Percentiles rank a stretch among this genome's conserved stretches.
Conservation (phyloP, 495 filamentous ascomycete species). For the Podospora conica region DNA sequence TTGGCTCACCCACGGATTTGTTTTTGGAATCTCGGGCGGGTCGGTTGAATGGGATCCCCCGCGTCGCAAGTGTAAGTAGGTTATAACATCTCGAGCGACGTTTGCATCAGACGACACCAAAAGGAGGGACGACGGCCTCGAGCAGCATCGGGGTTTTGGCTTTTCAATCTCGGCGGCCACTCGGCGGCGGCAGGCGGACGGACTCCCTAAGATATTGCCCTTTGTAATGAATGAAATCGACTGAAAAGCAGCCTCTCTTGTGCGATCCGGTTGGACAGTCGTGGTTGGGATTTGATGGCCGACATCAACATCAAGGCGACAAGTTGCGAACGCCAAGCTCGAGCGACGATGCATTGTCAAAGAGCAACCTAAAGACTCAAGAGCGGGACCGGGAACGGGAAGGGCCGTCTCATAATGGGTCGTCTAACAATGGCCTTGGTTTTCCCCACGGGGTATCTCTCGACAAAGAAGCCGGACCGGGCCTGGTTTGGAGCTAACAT, state of each 20-base stretch:
- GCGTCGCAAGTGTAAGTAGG: slow-evolving; percentile 13
- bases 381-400: neutral
- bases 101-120: slow-evolving; percentile 6
- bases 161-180: neutral
- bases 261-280: neutral
- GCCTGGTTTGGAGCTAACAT: neutral
- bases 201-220: slow-evolving; percentile 3
- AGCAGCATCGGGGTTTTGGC: neutral
- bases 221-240: slow-evolving; percentile 19
- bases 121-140: neutral
- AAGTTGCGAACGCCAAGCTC: neutral
- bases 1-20: neutral
- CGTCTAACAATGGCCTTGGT: neutral
- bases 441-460: neutral
- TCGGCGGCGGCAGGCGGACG: slow-evolving; percentile 3
- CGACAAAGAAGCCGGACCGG: neutral
- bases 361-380: neutral
- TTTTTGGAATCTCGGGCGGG: slow-evolving; percentile 10
- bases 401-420: no score
- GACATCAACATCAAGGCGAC: neutral
- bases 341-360: no score
- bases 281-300: neutral
- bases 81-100: slow-evolving; percentile 10
- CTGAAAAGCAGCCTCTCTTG: neutral
- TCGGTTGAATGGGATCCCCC: slow-evolving; percentile 10